These are phyloP conservation scores for Ailanthus altissimus DNA, from an alignment of 345 rosid genomes.

Conservation along the genomic window DNA sequence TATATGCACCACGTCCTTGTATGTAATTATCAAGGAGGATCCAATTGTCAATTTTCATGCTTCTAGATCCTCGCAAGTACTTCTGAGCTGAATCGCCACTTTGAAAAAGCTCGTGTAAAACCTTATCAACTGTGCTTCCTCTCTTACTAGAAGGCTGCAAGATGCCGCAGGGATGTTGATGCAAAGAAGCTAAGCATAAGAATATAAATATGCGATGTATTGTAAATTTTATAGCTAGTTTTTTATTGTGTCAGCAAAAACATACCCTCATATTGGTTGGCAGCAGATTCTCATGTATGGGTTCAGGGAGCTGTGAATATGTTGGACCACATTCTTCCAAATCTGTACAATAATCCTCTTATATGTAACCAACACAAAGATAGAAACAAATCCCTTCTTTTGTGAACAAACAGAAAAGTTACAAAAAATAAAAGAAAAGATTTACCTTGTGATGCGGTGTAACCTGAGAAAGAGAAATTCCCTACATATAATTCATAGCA, in stretches of 20 bases:
- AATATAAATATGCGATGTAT: background rate
- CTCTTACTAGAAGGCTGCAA: slow-evolving; percentile 54
- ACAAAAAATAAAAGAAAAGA: background rate
- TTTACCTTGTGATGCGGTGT: slow-evolving; percentile 28
- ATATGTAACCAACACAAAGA: slow-evolving; percentile 1
- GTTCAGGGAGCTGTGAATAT: slow-evolving; percentile 48
- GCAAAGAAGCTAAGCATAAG: slow-evolving; percentile 4
- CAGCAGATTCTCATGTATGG: slow-evolving; percentile 62
- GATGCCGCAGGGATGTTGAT: slow-evolving; percentile 14
- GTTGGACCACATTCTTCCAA: slow-evolving; percentile 44
- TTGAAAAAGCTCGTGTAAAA: slow-evolving; percentile 71
- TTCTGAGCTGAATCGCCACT: slow-evolving; percentile 82
- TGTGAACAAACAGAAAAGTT: background rate
- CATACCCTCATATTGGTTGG: slow-evolving; percentile 49
- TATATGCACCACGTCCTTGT: slow-evolving; percentile 45
- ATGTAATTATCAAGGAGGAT: slow-evolving; percentile 83
- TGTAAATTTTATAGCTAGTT: slow-evolving; percentile 1
- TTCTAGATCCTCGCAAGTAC: slow-evolving; percentile 71
- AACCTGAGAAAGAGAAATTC: slow-evolving; percentile 24
- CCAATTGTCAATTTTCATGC: slow-evolving; percentile 61
- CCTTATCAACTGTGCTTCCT: slow-evolving; percentile 54
- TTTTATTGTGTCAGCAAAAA: slow-evolving; percentile 1
- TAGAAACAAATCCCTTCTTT: background rate
- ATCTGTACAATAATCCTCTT: slow-evolving; percentile 38
- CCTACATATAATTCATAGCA: slow-evolving; percentile 17